phyloP scores from a whole-genome alignment of 2,329 filamentous ascomycete genomes.

The Pleomassaria siparia region DNA sequence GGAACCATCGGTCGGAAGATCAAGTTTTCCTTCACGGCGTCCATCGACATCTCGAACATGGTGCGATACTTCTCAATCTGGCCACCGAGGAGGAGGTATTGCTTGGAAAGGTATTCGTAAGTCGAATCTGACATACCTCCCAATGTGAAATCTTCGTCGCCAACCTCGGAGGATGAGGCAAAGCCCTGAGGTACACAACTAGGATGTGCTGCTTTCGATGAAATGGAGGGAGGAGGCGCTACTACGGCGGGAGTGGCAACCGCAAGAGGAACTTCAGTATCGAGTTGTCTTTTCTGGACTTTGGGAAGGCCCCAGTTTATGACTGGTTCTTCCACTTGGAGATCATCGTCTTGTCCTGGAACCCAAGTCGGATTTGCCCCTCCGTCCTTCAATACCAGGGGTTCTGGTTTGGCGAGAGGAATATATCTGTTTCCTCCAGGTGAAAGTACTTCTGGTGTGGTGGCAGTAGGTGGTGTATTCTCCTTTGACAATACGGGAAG shows the following conservation, averaged over 20 bases:
- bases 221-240: conserved; percentile 4
- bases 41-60: conserved; percentile 58
- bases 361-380: conserved; percentile 14
- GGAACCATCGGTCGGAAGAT: conserved; percentile 56
- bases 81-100: conserved; percentile 52
- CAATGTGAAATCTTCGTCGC: conserved; percentile 46
- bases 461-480: conserved; percentile 13
- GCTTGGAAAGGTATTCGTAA: conserved; percentile 51
- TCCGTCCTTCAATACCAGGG: conserved; percentile 26
- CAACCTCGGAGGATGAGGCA: conserved; percentile 48
- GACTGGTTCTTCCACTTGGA: background rate
- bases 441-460: conserved; percentile 21
- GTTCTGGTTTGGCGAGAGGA: conserved; percentile 31
- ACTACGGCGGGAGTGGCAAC: conserved; percentile 11
- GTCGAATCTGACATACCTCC: conserved; percentile 46
- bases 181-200: conserved; percentile 56
- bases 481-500: background rate
- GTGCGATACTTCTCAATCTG: conserved; percentile 50
- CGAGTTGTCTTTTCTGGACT: conserved; percentile 25
- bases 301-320: conserved; percentile 26
- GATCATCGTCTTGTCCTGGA: background rate
- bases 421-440: conserved; percentile 36
- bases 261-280: conserved; percentile 14
- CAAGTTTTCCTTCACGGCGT: conserved; percentile 48
- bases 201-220: conserved; percentile 21